Evolutionary conservation across 2,329 filamentous ascomycete species (phyloP), one percentile per base, ranked within the genome.

Genomic region (Bipolaris sorokiniana): DNA sequence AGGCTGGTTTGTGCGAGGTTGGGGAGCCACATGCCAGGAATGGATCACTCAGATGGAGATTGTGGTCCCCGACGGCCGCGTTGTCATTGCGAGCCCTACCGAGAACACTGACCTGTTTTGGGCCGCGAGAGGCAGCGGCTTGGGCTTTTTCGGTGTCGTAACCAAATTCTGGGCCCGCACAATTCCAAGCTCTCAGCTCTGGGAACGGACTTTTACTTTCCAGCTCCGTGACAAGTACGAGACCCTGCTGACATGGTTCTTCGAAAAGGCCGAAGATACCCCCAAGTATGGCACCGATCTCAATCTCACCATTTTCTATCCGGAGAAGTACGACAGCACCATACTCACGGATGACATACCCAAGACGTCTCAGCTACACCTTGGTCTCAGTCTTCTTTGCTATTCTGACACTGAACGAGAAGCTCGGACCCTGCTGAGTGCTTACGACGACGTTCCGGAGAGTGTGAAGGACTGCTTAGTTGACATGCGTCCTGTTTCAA

Each of bases 101-200:
- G 57, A 72, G 26, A 47, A 77, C 18, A 56, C 58, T 3, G 76
- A 77, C 46, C 66, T 77, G 9, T 77, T 73, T 56, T 78, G 76
- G 76, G 76, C 67, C 1, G 70, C 76, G 34, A 62, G 68, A 44
- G 76, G 76, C 5, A 71, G 70, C 9, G 76, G 76, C 0, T 69
- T 72, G 22, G 65, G 47, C 18, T 69, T 69, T 48, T 68, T 69
- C 40, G 66, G 65, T 23, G 61, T 65, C 3, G 51, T 65, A 22
- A 64, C 61, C 9, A 54, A 49, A 45, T 41, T 65, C 26, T 65
- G 61, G 58, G 58, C 36, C 7, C 44, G 59, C 2, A 65, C 62
- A 10, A 62, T 63, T n/a, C 54, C 52, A 28, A 46, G 51, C 26
- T 38, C 34, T 20, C 38, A 36, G 38, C 38, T 42, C n/a, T 51